Evolutionary conservation across 176 grass and related monocot species (phyloP).

Genomic region (Alloteropsis semialata): DNA sequence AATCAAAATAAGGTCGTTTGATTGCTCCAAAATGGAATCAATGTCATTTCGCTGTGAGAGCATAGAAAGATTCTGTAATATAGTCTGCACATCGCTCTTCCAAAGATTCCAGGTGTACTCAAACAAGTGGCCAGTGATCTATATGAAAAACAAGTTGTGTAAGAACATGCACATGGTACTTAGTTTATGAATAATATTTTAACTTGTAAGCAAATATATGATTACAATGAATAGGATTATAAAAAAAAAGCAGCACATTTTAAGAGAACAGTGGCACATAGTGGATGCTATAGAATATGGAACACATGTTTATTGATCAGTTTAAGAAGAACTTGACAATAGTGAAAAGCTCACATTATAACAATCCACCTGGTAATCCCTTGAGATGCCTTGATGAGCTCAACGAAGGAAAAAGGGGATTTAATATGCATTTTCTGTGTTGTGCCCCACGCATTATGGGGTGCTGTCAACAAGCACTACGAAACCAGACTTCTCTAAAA

Average conservation of each 20-base stretch:
- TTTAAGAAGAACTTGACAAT: slow-evolving; percentile 11
- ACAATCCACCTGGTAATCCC: not conserved
- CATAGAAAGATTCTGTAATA: slow-evolving; percentile 90
- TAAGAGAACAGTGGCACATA: not conserved
- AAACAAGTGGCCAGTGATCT: slow-evolving; percentile 93
- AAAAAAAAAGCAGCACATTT: slow-evolving; percentile 8
- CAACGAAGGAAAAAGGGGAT: not conserved
- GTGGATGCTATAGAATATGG: not conserved
- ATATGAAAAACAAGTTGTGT: slow-evolving; percentile 13
- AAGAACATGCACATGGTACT: not conserved
- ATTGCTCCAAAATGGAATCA: slow-evolving; percentile 70
- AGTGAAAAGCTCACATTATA: slow-evolving; percentile 13
- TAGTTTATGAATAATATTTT: not conserved
- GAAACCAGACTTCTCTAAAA: not conserved
- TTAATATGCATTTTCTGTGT: slow-evolving; percentile 16
- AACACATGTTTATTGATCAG: slow-evolving; percentile 10
- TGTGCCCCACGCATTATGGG: not conserved
- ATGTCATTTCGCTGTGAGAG: slow-evolving; percentile 60
- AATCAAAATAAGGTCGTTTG: slow-evolving; percentile 68
- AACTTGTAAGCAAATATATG: not conserved
- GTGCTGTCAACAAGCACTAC: not conserved
- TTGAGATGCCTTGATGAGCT: slow-evolving; percentile 8
- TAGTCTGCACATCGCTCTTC: slow-evolving; percentile 85
- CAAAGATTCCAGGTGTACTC: slow-evolving; percentile 97
- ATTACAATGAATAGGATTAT: not conserved